Evolutionary conservation across 352 stramenopile genomes (phyloP), one percentile per base, ranked within the genome.

Genomic region (Phytophthora pini): DNA sequence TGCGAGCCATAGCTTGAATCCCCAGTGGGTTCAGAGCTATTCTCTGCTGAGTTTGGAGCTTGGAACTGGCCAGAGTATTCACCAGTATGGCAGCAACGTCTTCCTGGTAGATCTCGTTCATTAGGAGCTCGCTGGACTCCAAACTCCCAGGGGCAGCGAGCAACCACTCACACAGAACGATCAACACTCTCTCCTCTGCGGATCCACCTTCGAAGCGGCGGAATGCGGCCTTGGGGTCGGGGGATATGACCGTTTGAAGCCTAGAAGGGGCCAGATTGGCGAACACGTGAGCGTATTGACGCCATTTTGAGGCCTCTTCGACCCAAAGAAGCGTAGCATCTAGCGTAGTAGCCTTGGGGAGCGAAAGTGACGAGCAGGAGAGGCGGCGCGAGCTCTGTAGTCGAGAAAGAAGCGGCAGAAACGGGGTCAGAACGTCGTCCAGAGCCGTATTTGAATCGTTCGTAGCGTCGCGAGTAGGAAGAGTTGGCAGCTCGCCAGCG

Each of bases 91-190:
- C 74, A 3, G 71, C 69, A n/a, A 88, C 47, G 36, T 90, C 66
- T n/a, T 77, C 61, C 41, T 77, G 76, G 68, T 88, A 90, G 52
- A 90, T 84, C 34, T 73, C 65, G 43, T 79, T 80, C 31, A 70
- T 52, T 43, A 90, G 79, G 8, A 90, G 64, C 47, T 90, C 82
- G 48, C 76, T 81, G 26, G 61, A 26, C 26, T 65, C 66, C 36
- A 72, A 40, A 57, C 17, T 65, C 27, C 52, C 55, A 27, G 48
- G 34, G 20, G 45, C 17, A n/a, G 46, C 56, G 2, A 70, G 52
- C 8, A 74, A 27, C 68, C 69, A 76, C 29, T 86, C 70, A 22
- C 56, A 46, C 12, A 90, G 50, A 26, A 86, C 69, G 15, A 90
- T 70, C 17, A 60, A 64, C 17, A 70, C 68, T 67, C 73, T 52